Evolutionary conservation across 345 rosid species (phyloP).

Genomic region (Euphorbia peplus): DNA sequence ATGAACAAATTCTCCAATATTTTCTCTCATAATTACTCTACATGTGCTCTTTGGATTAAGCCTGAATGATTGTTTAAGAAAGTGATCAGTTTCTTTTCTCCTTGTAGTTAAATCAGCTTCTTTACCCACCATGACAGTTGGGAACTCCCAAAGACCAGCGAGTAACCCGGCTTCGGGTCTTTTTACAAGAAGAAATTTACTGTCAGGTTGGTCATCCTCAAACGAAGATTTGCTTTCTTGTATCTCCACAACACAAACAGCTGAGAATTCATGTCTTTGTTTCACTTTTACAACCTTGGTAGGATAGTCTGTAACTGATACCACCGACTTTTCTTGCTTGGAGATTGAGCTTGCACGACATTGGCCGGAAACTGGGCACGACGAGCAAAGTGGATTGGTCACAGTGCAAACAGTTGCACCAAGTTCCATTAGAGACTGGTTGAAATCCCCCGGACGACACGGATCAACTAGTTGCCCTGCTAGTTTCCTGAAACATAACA

Average conservation of each 20-base stretch:
- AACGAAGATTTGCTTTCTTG: slow-evolving; percentile 26
- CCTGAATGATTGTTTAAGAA: slow-evolving; percentile 55
- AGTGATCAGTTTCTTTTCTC: slow-evolving; percentile 51
- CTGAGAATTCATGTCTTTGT: slow-evolving; percentile 64
- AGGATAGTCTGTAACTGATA: slow-evolving; percentile 71
- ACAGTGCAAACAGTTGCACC: slow-evolving; percentile 90
- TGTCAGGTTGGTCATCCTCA: slow-evolving; percentile 35
- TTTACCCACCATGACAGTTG: slow-evolving; percentile 51
- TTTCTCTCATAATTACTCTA: slow-evolving; percentile 49
- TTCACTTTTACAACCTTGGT: slow-evolving; percentile 60
- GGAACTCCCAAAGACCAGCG: slow-evolving; percentile 99
- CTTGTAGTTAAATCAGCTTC: slow-evolving; percentile 50
- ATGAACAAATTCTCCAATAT: slow-evolving; percentile 81
- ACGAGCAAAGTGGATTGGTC: slow-evolving; percentile 61
- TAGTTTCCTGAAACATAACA: slow-evolving; percentile 53
- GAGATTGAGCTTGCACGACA: slow-evolving; percentile 64
- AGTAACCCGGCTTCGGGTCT: slow-evolving; percentile 87
- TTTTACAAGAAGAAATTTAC: slow-evolving; percentile 67
- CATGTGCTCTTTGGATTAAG: slow-evolving; percentile 45
- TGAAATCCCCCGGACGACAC: slow-evolving; percentile 82
- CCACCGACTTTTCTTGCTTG: slow-evolving; percentile 38
- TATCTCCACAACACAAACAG: slow-evolving; percentile 83
- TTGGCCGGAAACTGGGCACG: slow-evolving; percentile 73
- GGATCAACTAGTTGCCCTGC: slow-evolving; percentile 89
- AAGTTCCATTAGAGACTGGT: slow-evolving; percentile 93